phyloP scores from a whole-genome alignment of 2,329 filamentous ascomycete species.

The Ophiostoma fasciatum region DNA sequence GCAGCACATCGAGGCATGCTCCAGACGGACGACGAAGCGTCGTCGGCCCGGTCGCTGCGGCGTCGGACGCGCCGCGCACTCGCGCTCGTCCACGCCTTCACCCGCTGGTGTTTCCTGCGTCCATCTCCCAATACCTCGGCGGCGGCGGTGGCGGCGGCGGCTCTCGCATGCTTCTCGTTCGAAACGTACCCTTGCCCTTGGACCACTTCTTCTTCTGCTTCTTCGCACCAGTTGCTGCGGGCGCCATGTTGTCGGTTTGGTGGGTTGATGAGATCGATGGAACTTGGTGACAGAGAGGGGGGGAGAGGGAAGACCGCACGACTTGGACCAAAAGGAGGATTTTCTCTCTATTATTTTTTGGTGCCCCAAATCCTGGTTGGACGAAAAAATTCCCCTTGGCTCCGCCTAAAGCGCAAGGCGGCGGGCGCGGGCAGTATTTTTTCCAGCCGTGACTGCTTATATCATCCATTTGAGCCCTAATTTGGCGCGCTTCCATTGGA shows the following conservation, averaged over 20 bases:
- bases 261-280: conserved; percentile 15
- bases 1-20: too few species aligned
- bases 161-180: background rate
- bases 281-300: conserved; percentile 8
- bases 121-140: too few species aligned
- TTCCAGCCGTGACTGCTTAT: conserved; percentile 1
- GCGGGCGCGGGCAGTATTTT: conserved; percentile 5
- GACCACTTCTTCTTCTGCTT: conserved; percentile 75
- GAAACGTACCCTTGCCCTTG: conserved; percentile 52
- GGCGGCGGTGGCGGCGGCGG: too few species aligned
- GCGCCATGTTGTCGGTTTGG: conserved; percentile 28
- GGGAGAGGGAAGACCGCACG: conserved; percentile 4
- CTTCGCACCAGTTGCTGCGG: conserved; percentile 49
- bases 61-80: too few species aligned
- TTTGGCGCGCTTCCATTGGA: conserved; percentile 5
- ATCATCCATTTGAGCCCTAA: conserved; percentile 8
- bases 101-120: too few species aligned
- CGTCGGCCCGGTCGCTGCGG: too few species aligned
- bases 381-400: conserved; percentile 4
- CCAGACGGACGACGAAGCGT: too few species aligned
- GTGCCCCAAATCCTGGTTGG: conserved; percentile 12
- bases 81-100: too few species aligned
- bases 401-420: conserved; percentile 1
- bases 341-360: conserved; percentile 11
- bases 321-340: background rate